Evolutionary conservation across 768 basidiomycete species (phyloP), one percentile per base, ranked within the genome.

Genomic region (Flagelloscypha sp.): DNA sequence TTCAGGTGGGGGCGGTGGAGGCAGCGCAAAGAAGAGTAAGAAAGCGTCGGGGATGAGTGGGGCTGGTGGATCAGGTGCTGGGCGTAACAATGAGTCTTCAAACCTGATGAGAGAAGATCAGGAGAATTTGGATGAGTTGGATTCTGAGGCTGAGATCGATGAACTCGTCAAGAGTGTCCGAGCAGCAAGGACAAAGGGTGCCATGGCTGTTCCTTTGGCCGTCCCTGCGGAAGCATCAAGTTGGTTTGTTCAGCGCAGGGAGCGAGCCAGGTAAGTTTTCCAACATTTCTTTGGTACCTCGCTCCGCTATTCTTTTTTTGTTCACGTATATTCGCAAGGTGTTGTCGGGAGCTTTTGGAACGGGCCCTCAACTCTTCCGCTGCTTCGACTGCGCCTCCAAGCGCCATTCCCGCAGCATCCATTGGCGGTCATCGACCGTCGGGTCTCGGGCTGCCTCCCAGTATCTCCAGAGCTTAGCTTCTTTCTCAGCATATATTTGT

Each of bases 111-210:
- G 69, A 4, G 82, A 74, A 13, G 81, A 81, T 33, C 67, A 68
- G 27, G 84, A 87, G 53, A 81, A 87, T 42, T 56, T 82, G 34
- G 82, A 84, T 32, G 80, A 86, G 38, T 43, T 90, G 43, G 86
- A 90, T 53, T 89, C 86, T 4, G 87, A 90, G 48, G 79, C 76
- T 7, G 88, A 92, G 57, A 63, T 90, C 31, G 88, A 92, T 34
- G 72, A 75, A 10, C 64, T 90, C 17, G 69, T 82, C 19, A 66
- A 65, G 37, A 75, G 75, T 7, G 72, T 87, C 19, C 65, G 72
- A 32, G 53, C 55, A 2, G 75, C 80, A 1, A 65, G 64, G 34
- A 64, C 68, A 16, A 72, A 65, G 43, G 82, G 83, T 2, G 45
- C 76, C 17, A 63, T 81, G 27, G 78, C 71, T 4, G 60, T 72